Evolutionary conservation across 2,329 filamentous ascomycete genomes (phyloP).

Genomic region (Phyllosticta citrichinensis): DNA sequence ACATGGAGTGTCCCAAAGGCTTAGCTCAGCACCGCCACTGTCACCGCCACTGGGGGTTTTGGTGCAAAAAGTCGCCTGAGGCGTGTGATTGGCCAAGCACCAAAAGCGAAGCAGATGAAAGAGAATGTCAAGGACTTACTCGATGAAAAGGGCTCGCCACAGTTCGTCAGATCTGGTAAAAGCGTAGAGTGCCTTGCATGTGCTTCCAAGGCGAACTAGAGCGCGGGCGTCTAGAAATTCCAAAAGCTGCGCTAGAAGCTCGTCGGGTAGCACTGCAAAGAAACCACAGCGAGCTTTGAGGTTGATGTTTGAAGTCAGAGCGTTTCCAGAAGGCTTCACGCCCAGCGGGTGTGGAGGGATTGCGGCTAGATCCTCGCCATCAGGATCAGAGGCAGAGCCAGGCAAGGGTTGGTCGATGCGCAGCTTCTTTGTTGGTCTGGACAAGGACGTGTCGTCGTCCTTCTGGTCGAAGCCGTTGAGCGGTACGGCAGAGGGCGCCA

Average conservation of each 20-base stretch:
- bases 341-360: conserved; percentile 73
- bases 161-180: conserved; percentile 77
- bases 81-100: neutral
- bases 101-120: conserved; percentile 9
- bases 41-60: neutral
- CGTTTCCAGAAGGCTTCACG: conserved; percentile 81
- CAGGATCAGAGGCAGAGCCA: neutral
- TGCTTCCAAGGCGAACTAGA: conserved; percentile 58
- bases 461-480: conserved; percentile 4
- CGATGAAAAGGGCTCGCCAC: conserved; percentile 77
- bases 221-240: conserved; percentile 59
- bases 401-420: neutral
- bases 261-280: conserved; percentile 66
- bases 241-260: conserved; percentile 63
- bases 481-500: conserved; percentile 11
- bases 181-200: conserved; percentile 79
- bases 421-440: conserved; percentile 10
- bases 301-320: conserved; percentile 55
- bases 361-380: conserved; percentile 37
- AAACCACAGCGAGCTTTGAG: conserved; percentile 56
- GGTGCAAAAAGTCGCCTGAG: neutral
- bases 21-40: neutral
- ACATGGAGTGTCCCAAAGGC: too few species aligned
- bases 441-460: neutral
- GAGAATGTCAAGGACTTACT: conserved; percentile 42